Base-by-base conservation (phyloP, 257 asterid species). In the Mentha longifolia region DNA sequence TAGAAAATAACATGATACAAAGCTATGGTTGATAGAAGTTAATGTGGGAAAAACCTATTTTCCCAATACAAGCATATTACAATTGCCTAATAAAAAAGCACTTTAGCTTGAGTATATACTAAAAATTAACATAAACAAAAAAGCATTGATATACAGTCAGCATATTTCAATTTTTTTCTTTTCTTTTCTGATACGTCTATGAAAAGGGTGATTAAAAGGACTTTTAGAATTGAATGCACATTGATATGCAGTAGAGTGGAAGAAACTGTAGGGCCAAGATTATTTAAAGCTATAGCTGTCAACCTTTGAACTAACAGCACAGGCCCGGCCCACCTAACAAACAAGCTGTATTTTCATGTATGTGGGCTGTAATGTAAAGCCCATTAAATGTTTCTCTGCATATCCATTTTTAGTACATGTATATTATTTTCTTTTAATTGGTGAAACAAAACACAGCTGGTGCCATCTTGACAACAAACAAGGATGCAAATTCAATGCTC, bases 261-360 rank as follows among this genome's bases (percentile, higher is more conserved):
- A 25, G 39, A 35, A 54, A n/a, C 6, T 55, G 14, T 39, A 7
- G 50, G 62, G 61, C 69, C 69, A 4, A 9, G 46, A 2, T 11
- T 31, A 20, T 35, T 71, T 20, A 71, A 56, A 39, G 46, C 50
- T 19, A 15, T 37, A 61, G 54, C 70, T 71, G 75, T 19, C 60
- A 33, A 33, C 60, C 20, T 45, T 16, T 43, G 16, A 60, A 4
- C 6, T 2, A 9, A 62, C 30, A 65, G 54, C 61, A 16, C n/a
- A 33, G 59, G 75, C 68, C 76, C 76, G 70, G 70, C 70, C 76
- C 76, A 50, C 45, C 12, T 41, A 31, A 35, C 16, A 22, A 31
- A 35, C 16, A 22, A 3, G 17, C 0, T 47, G 46, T 20, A 35
- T 35, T 35, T 35, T 35, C 39, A 35, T 5, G 8, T 35, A 35